Base-by-base conservation (phyloP, 768 basidiomycete genomes). In the Lactarius evosmus region DNA sequence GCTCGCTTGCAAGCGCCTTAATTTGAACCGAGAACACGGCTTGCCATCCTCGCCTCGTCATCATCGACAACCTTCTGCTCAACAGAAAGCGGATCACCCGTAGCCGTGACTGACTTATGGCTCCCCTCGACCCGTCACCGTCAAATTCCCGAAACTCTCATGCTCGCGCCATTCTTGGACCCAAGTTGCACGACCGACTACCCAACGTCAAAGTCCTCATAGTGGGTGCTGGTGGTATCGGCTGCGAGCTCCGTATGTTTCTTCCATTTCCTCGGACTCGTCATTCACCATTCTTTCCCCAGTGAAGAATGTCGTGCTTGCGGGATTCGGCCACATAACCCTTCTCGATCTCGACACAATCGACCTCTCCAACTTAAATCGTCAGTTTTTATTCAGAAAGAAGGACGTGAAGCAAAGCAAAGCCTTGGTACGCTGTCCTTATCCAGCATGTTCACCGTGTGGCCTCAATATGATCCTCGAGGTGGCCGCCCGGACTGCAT, bases 381-480 rank as follows among this genome's bases (percentile, higher is more conserved):
- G 96, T 25, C 96, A 98, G 70, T 99, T 98, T 74, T 79, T 99
- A 44, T 99, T 99, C 78, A 84, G 85, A 66, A 98, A 98, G 77
- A 96, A 96, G 72, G 95, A 98, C 70, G 90, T 99, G 60, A 97
- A 97, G 72, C 91, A 97, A 71, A 89, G 95, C 70, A 99, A 99
- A 78, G 91, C 96, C 2, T 72, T 95, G 76, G 95, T 93, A 63
- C 49, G 85, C 66, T n/a, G 4, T 40, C 8, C 46, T 54, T 30
- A 41, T 22, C 14, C 63, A 9, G 29, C 67, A 40, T 55, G 29
- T 36, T 25, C 34, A 32, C 38, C 27, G n/a, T 54, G 44, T n/a
- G 38, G 51, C 33, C 55, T 54, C n/a, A 34, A 53, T 55, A 34
- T 41, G 50, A 19, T 11, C 54, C 46, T 33, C 1, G 69, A 91